A percentile compares a stretch with the other conserved stretches of the same genome.
Conservation (phyloP, 1,284 basidiomycete genomes). For the Naganishia albida region DNA sequence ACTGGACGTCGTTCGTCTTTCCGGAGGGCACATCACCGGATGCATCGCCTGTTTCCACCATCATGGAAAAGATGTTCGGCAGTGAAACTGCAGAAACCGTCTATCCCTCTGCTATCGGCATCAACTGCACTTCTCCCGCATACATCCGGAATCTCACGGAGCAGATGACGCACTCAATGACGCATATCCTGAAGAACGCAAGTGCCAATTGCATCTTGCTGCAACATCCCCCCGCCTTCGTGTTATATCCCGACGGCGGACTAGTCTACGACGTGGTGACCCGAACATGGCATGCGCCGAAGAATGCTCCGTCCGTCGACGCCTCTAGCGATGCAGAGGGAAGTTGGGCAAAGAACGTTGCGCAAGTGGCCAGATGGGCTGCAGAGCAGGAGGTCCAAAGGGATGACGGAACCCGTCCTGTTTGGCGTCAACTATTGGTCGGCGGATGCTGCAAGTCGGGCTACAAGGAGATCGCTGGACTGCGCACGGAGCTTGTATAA, state of each 20-base stretch:
- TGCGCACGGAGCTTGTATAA: constrained; percentile 37
- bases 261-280: constrained; percentile 60
- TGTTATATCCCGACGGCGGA: constrained; percentile 74
- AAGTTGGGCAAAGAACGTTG: constrained; percentile 59
- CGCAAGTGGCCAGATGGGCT: constrained; percentile 42
- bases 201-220: neutral
- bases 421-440: constrained; percentile 63
- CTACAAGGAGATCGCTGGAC: constrained; percentile 60
- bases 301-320: constrained; percentile 31
- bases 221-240: constrained; percentile 58
- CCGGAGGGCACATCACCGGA: constrained; percentile 62
- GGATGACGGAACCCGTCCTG: constrained; percentile 32
- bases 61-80: constrained; percentile 51
- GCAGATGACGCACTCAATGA: constrained; percentile 52
- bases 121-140: constrained; percentile 67
- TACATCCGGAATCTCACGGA: constrained; percentile 36
- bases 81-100: constrained; percentile 15
- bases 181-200: constrained; percentile 46
- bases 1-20: constrained; percentile 76
- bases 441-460: constrained; percentile 73
- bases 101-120: constrained; percentile 62
- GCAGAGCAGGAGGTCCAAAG: constrained; percentile 17
- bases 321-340: constrained; percentile 30
- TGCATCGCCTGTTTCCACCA: constrained; percentile 49
- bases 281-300: constrained; percentile 57